Base-by-base conservation (phyloP, 1,139 yeast genomes). In the Suhomyces panamericanus region DNA sequence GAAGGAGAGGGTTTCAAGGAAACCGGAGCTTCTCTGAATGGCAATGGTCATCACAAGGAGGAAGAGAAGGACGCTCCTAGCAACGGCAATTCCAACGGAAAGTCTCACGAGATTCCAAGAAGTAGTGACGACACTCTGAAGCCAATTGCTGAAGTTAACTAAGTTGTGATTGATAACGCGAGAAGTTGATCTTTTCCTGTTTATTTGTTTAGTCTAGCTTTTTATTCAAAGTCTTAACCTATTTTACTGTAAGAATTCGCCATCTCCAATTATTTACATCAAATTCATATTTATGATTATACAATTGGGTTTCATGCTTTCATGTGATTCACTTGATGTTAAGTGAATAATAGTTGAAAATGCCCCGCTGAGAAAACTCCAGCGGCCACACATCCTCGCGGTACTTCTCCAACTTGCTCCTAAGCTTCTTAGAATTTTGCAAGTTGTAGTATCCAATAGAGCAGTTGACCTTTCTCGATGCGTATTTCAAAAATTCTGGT, bases 291-390 rank as follows among this genome's bases (percentile, higher is more conserved):
- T 10, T 11, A 26, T 26, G 29, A 11, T 9, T 26, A 26, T 26
- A 26, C 3, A 11, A 6, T 9, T 26, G 7, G n/a, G 12, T 26
- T 10, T 32, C 16, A 39, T 39, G 34, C 32, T 27, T 37, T 17
- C 9, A 8, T 29, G 6, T 17, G 5, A n/a, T 14, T 55, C 50
- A 69, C 52, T 67, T 69, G 30, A 74, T 66, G 53, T 75, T 75
- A 42, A 75, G 61, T n/a, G 78, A 79, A 57, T 85, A 85, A 58
- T 85, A 85, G 57, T 83, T 82, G 60, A 84, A 85, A 48, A 85
- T 82, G 1, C 91, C 91, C 43, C 90, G 69, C 60, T 85, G 88
- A 51, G 76, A 67, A 49, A 75, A 75, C 49, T 81, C 81, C 38
- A 77, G 81, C 0, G 90, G 90, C 78, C 87, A 84, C 10, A 77